Evolutionary conservation across 1,284 basidiomycete species (phyloP).

Genomic region (Trametes polyzona): DNA sequence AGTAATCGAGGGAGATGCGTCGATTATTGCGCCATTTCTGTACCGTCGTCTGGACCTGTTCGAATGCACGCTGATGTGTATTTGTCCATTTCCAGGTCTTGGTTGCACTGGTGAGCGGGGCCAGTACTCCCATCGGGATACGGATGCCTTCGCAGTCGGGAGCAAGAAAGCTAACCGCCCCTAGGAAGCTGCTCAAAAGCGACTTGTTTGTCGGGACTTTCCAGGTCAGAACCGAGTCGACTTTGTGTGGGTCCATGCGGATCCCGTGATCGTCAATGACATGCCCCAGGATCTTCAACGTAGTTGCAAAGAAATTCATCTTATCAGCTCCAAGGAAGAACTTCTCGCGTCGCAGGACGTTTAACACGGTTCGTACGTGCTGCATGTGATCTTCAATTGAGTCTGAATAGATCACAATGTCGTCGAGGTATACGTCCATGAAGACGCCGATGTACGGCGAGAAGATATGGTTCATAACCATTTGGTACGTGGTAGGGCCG

Average conservation of each 20-base stretch:
- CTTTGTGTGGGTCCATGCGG: conserved; percentile 14
- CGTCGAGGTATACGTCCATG: conserved; percentile 26
- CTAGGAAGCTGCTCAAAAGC: conserved; percentile 10
- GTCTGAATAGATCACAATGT: conserved; percentile 32
- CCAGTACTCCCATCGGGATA: conserved; percentile 15
- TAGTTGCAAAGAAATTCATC: conserved; percentile 29
- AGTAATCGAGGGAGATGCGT: conserved; percentile 28
- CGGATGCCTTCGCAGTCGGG: conserved; percentile 16
- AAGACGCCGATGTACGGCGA: conserved; percentile 30
- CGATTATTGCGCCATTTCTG: conserved; percentile 19
- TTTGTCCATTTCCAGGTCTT: conserved; percentile 25
- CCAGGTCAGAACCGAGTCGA: conserved; percentile 12
- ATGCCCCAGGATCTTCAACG: conserved; percentile 37
- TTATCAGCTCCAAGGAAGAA: conserved; percentile 33
- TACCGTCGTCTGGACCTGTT: conserved; percentile 28
- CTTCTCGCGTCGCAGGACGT: conserved; percentile 24
- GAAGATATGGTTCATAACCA: conserved; percentile 39
- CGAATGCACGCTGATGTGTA: conserved; percentile 33
- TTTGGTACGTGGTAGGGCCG: conserved; percentile 37
- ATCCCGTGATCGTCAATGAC: conserved; percentile 29
- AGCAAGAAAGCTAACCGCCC: conserved; percentile 3
- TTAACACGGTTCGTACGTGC: conserved; percentile 28
- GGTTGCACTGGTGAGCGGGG: conserved; percentile 14
- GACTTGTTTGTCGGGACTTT: conserved; percentile 4
- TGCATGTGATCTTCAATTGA: conserved; percentile 32